Percentiles rank a stretch among this genome's conserved stretches.
These are phyloP conservation scores for Hyphopichia homilentoma DNA, from an alignment of 805 yeast genomes.

Conservation along the genomic window DNA sequence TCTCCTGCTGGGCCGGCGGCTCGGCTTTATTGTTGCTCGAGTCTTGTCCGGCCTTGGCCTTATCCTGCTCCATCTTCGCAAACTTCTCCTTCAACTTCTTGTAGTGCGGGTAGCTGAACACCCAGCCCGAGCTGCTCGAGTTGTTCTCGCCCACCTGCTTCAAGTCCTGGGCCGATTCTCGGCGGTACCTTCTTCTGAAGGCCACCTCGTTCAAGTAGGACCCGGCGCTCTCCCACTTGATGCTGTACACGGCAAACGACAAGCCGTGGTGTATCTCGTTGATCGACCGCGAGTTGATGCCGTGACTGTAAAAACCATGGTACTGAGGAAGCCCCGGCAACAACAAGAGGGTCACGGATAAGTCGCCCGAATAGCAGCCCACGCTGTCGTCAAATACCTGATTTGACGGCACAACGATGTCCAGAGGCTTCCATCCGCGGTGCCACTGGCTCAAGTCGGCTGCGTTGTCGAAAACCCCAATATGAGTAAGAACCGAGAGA, in stretches of 20 bases:
- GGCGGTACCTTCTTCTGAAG: slow-evolving; percentile 24
- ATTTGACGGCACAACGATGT: slow-evolving; percentile 20
- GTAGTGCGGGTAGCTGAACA: slow-evolving; percentile 25
- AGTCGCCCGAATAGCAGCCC: slow-evolving; percentile 41
- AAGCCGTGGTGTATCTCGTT: slow-evolving; percentile 69
- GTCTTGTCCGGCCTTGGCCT: no score
- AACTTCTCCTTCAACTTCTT: slow-evolving; percentile 24
- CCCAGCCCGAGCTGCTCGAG: slow-evolving; percentile 26
- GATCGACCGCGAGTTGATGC: slow-evolving; percentile 60
- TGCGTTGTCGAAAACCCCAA: slow-evolving; percentile 54
- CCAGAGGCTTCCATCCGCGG: slow-evolving; percentile 21
- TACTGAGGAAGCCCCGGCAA: slow-evolving; percentile 70
- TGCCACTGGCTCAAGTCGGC: slow-evolving; percentile 32
- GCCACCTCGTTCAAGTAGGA: slow-evolving; percentile 24
- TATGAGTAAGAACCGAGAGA: slow-evolving; percentile 67
- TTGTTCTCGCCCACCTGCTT: slow-evolving; percentile 14
- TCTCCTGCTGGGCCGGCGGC: no score
- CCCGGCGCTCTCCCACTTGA: slow-evolving; percentile 43
- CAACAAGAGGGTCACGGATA: slow-evolving; percentile 55
- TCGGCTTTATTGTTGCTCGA: no score
- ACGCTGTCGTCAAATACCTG: slow-evolving; percentile 18
- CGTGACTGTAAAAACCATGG: slow-evolving; percentile 62
- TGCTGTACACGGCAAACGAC: slow-evolving; percentile 59
- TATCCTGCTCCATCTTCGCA: slow-evolving; percentile 6
- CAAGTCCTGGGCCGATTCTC: slow-evolving; percentile 23